Percentiles rank a stretch among this genome's conserved stretches.
Conservation (phyloP, 129 eudicot species). For the Calendula officinalis region DNA sequence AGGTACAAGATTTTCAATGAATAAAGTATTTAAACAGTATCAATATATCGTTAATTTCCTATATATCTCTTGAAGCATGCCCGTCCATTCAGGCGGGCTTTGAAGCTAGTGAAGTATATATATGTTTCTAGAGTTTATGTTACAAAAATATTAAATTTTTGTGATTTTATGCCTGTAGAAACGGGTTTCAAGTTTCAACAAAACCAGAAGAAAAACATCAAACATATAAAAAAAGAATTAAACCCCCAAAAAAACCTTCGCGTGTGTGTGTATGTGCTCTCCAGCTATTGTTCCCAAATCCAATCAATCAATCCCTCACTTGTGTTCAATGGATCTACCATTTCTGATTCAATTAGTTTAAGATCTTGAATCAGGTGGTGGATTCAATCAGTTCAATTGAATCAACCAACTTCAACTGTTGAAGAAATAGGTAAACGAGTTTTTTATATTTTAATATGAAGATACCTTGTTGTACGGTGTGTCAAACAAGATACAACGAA, state of each 20-base stretch:
- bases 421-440: too few relatives aligned
- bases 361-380: conserved; percentile 19
- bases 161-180: too few relatives aligned
- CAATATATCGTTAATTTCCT: too few relatives aligned
- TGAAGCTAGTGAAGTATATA: too few relatives aligned
- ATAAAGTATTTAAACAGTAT: too few relatives aligned
- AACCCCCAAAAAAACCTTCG: conserved; percentile 27
- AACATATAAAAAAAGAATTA: not conserved
- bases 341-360: conserved; percentile 19
- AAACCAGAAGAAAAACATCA: conserved; percentile 27
- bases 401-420: too few relatives aligned
- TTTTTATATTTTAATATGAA: conserved; percentile 39
- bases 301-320: conserved; percentile 22
- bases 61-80: too few relatives aligned
- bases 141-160: too few relatives aligned
- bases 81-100: too few relatives aligned
- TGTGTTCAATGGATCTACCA: conserved; percentile 33
- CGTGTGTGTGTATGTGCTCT: conserved; percentile 17
- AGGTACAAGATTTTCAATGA: too few relatives aligned
- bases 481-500: conserved; percentile 82
- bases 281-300: conserved; percentile 37
- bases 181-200: conserved; percentile 23
- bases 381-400: not conserved
- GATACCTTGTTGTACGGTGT: conserved; percentile 80
- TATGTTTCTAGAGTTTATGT: too few relatives aligned